These are phyloP conservation scores for Neurospora sp. DNA, from an alignment of 495 filamentous ascomycete genomes.

Conservation along the genomic window DNA sequence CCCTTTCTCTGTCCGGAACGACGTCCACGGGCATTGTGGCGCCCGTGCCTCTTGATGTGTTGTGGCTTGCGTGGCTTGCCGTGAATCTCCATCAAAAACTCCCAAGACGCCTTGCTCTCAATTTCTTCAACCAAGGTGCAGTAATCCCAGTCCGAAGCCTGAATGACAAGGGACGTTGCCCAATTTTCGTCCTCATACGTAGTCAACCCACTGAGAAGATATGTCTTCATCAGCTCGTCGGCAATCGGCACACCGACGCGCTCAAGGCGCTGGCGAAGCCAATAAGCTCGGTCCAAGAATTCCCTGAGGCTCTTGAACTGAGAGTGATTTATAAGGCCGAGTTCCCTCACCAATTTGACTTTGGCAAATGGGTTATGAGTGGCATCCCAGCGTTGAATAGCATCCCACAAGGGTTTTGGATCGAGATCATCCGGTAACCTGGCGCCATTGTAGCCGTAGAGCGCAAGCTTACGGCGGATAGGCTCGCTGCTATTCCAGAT, in stretches of 20 bases:
- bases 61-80: neutral
- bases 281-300: neutral
- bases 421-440: neutral
- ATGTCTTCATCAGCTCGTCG: neutral
- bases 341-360: neutral
- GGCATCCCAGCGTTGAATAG: neutral
- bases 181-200: neutral
- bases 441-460: too few relatives aligned
- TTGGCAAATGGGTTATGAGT: neutral
- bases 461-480: too few relatives aligned
- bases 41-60: neutral
- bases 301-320: neutral
- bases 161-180: accelerated
- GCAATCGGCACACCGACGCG: neutral
- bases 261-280: neutral
- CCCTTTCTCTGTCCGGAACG: neutral
- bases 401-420: neutral
- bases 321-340: neutral
- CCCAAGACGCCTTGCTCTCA: neutral
- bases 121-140: neutral
- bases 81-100: accelerated
- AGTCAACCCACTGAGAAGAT: neutral
- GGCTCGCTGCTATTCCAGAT: neutral
- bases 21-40: neutral
- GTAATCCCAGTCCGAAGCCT: neutral